phyloP scores from a whole-genome alignment of 1,284 basidiomycete species.

The Ceratobasidium sp. region DNA sequence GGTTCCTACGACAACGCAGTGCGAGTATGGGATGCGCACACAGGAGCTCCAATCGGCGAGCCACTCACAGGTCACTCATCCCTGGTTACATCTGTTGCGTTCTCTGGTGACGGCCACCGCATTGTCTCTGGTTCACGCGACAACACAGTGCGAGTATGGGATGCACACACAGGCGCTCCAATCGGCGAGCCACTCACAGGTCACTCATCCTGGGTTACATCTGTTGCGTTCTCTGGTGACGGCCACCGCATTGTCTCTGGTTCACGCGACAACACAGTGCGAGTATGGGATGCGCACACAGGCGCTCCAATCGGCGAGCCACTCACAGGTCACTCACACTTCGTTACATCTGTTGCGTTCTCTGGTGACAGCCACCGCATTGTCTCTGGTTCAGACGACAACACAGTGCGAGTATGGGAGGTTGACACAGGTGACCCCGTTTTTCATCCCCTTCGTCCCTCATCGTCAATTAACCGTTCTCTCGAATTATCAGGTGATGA shows the following conservation, averaged over 20 bases:
- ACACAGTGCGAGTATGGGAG: neutral
- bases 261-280: neutral
- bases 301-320: neutral
- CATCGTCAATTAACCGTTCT: neutral
- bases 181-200: neutral
- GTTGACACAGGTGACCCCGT: neutral
- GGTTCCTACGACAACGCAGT: neutral
- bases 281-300: conserved; percentile 24
- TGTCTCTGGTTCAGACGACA: too few species aligned
- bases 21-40: neutral
- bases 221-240: conserved; percentile 20
- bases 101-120: conserved; percentile 13
- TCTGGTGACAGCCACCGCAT: too few species aligned
- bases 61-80: neutral
- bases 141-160: conserved; percentile 7
- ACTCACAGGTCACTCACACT: neutral
- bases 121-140: neutral
- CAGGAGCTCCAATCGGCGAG: neutral
- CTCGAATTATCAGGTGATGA: neutral
- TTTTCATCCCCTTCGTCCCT: too few species aligned
- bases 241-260: conserved; percentile 15
- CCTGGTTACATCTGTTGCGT: neutral
- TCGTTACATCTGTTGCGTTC: neutral
- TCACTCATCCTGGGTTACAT: neutral
- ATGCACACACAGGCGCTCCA: conserved; percentile 1